Conservation (phyloP, 257 asterid genomes). For the Linderniella brevidens region DNA sequence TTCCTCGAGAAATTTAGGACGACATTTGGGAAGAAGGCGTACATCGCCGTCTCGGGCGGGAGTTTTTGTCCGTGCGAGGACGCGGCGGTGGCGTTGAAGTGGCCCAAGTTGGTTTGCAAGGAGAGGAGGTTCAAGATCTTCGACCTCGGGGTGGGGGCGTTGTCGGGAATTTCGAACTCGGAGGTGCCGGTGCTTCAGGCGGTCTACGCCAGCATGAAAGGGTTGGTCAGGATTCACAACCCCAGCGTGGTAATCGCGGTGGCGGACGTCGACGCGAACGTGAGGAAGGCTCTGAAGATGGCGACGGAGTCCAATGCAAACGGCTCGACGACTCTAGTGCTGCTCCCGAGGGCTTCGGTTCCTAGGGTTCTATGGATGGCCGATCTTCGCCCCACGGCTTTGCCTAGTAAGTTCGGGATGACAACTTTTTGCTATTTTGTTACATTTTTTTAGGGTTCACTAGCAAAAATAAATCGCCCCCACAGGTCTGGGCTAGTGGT, state of each 20-base stretch:
- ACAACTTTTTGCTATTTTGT: neutral
- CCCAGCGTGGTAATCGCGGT: slow-evolving; percentile 65
- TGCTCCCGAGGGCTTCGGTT: slow-evolving; percentile 46
- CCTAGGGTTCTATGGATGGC: slow-evolving; percentile 81
- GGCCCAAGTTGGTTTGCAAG: slow-evolving; percentile 64
- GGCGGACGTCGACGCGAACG: slow-evolving; percentile 40
- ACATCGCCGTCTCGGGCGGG: slow-evolving; percentile 78
- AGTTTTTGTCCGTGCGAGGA: slow-evolving; percentile 73
- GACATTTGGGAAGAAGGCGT: slow-evolving; percentile 67
- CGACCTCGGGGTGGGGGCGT: slow-evolving; percentile 55
- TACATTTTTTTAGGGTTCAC: neutral
- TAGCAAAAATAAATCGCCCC: too few relatives aligned
- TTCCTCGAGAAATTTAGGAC: slow-evolving; percentile 70
- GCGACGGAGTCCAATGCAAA: slow-evolving; percentile 32
- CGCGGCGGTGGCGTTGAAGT: slow-evolving; percentile 43
- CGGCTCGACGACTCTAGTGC: slow-evolving; percentile 29
- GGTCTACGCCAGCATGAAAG: slow-evolving; percentile 82
- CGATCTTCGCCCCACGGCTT: slow-evolving; percentile 67
- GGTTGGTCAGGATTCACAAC: slow-evolving; percentile 65
- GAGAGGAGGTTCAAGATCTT: slow-evolving; percentile 85
- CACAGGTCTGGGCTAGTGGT: too few relatives aligned
- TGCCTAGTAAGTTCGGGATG: slow-evolving; percentile 42
- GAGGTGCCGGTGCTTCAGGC: slow-evolving; percentile 68
- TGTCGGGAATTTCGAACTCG: slow-evolving; percentile 47
- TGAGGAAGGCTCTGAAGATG: slow-evolving; percentile 72